A percentile compares a stretch with the other conserved stretches of the same genome.
These are phyloP conservation scores for Guyanaporus albipodus DNA, from an alignment of 768 basidiomycete genomes.

Conservation along the genomic window DNA sequence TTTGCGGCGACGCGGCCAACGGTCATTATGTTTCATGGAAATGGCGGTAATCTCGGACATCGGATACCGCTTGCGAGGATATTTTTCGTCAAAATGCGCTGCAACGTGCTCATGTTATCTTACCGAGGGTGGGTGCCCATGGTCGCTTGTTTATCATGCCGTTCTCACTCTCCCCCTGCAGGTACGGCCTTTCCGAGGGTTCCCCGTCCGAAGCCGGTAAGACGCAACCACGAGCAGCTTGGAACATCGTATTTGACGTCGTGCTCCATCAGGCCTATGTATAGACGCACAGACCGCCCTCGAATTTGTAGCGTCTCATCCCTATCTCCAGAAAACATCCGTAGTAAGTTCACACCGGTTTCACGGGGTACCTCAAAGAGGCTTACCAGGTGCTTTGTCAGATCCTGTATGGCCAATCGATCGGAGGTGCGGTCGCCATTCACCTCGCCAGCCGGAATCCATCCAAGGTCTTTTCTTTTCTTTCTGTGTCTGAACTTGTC, in stretches of 20 bases:
- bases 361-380: neutral
- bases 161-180: slow-evolving; percentile 28
- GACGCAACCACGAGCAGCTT: neutral
- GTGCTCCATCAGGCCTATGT: slow-evolving; percentile 50
- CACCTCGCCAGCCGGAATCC: slow-evolving; percentile 81
- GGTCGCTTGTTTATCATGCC: neutral
- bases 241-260: neutral
- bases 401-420: slow-evolving; percentile 81
- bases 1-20: slow-evolving; percentile 64
- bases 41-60: slow-evolving; percentile 84
- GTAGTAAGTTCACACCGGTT: slow-evolving; percentile 45
- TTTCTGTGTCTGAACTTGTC: neutral
- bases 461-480: slow-evolving; percentile 46
- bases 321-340: slow-evolving; percentile 58
- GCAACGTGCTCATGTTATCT: slow-evolving; percentile 92
- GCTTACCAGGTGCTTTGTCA: no score
- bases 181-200: slow-evolving; percentile 88
- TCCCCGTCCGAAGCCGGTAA: slow-evolving; percentile 79
- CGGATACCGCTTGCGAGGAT: slow-evolving; percentile 82
- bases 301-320: slow-evolving; percentile 65
- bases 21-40: slow-evolving; percentile 91
- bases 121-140: slow-evolving; percentile 72
- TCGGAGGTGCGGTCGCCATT: slow-evolving; percentile 91
- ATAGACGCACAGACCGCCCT: slow-evolving; percentile 84
- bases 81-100: slow-evolving; percentile 78